Conservation (phyloP, 108 stramenopile species). For the Nitzschia putrida region DNA sequence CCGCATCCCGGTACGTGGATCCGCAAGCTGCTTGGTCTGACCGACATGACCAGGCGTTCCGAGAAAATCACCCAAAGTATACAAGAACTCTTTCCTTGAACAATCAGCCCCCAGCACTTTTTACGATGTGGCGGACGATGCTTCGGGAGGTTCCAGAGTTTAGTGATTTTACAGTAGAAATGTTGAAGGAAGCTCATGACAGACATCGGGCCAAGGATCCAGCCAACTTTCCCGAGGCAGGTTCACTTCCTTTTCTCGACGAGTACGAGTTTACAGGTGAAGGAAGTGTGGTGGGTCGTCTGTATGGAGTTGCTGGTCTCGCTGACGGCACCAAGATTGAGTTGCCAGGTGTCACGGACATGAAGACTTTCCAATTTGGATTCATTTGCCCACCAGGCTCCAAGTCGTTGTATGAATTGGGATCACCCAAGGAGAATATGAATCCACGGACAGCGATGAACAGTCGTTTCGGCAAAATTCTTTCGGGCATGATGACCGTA, state of each 20-base stretch:
- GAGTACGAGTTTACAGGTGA: constrained; percentile 65
- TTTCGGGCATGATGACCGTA: no score
- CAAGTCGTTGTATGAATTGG: constrained; percentile 57
- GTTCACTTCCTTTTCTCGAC: constrained; percentile 68
- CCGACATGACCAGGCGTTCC: constrained; percentile 63
- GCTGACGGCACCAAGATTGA: constrained; percentile 73
- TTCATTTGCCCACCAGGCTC: no score
- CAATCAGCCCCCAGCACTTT: not conserved
- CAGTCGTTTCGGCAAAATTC: no score
- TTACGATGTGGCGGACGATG: constrained; percentile 74
- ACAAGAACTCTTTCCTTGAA: constrained; percentile 47
- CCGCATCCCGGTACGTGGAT: no score
- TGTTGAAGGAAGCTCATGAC: constrained; percentile 41
- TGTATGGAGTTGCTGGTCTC: constrained; percentile 69
- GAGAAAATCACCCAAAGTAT: constrained; percentile 59
- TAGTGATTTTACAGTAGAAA: constrained; percentile 67
- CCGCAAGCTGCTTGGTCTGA: constrained; percentile 51
- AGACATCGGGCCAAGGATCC: constrained; percentile 16
- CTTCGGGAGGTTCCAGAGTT: constrained; percentile 69
- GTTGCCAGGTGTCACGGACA: constrained; percentile 49
- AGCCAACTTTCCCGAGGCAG: constrained; percentile 13
- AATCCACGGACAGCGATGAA: no score
- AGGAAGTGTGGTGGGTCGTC: constrained; percentile 66
- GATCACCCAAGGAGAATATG: constrained; percentile 26
- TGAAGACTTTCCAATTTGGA: no score